Conservation (phyloP, 1,284 basidiomycete species). For the Mycena sp. region DNA sequence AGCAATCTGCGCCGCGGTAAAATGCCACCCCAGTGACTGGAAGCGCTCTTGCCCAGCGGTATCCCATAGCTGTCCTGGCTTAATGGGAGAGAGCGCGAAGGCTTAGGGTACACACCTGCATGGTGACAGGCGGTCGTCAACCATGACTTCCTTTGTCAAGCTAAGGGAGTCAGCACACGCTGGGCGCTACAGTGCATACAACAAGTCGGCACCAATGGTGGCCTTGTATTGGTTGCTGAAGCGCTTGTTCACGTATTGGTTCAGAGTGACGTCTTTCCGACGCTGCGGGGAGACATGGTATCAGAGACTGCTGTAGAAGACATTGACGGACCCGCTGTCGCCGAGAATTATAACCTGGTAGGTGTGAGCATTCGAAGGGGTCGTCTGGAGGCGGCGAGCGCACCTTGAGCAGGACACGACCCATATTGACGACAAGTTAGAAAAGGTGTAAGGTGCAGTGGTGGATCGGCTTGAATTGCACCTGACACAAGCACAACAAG, state of each 20-base stretch:
- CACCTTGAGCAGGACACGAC: slow-evolving; percentile 96
- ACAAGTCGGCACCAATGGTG: slow-evolving; percentile 94
- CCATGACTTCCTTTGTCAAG: slow-evolving; percentile 98
- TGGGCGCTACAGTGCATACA: slow-evolving; percentile 30
- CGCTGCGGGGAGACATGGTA: slow-evolving; percentile 59
- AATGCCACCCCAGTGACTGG: slow-evolving; percentile 98
- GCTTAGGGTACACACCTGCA: slow-evolving; percentile 78
- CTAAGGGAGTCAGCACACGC: slow-evolving; percentile 51
- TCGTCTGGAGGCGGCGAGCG: slow-evolving; percentile 17
- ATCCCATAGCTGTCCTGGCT: slow-evolving; percentile 86
- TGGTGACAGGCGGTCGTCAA: slow-evolving; percentile 98
- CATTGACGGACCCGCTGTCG: slow-evolving; percentile 87
- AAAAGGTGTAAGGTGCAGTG: slow-evolving; percentile 25
- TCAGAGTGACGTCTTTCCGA: slow-evolving; percentile 99
- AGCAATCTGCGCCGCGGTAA: slow-evolving; percentile 99
- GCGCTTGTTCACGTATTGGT: slow-evolving; percentile 99
- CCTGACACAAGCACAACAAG: slow-evolving; percentile 21
- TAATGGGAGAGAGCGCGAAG: background rate
- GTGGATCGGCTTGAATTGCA: background rate
- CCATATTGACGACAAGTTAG: slow-evolving; percentile 57
- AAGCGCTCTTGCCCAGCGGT: slow-evolving; percentile 99
- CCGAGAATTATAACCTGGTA: slow-evolving; percentile 95
- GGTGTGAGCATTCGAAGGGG: background rate
- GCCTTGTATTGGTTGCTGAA: slow-evolving; percentile 99
- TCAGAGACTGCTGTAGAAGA: slow-evolving; percentile 26